These are phyloP conservation scores for Hericium alpestre DNA, from an alignment of 768 basidiomycete species.

Conservation along the genomic window DNA sequence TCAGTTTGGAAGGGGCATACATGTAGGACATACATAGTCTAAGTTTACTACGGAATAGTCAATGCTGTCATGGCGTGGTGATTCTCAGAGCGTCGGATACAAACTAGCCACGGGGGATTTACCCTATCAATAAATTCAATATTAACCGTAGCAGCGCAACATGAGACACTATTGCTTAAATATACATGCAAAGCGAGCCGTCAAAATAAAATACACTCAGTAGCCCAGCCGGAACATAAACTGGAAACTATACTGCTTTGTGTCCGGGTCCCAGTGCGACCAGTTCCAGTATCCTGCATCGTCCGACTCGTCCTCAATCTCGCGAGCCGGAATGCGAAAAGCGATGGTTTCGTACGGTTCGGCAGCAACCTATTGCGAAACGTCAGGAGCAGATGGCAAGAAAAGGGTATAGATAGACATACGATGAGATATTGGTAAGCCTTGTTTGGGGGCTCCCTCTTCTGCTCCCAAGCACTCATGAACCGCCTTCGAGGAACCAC, in stretches of 20 bases:
- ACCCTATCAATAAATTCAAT: no score
- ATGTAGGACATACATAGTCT: neutral
- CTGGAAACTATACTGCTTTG: conserved; percentile 96
- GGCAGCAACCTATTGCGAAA: conserved; percentile 78
- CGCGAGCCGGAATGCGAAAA: conserved; percentile 95
- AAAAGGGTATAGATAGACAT: conserved; percentile 23
- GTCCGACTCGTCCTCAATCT: conserved; percentile 91
- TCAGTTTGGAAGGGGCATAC: no score
- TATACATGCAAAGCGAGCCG: neutral
- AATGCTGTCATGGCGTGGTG: no score
- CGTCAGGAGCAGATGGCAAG: conserved; percentile 7
- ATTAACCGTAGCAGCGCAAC: no score
- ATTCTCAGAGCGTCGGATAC: no score
- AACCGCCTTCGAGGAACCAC: conserved; percentile 81
- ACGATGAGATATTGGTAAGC: conserved; percentile 97
- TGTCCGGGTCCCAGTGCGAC: conserved; percentile 99
- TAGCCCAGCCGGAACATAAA: conserved; percentile 76
- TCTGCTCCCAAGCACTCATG: conserved; percentile 98
- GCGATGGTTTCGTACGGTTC: conserved; percentile 99
- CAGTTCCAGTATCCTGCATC: conserved; percentile 91
- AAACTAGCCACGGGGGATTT: no score
- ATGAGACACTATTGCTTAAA: no score
- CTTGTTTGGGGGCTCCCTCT: conserved; percentile 87
- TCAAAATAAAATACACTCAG: conserved; percentile 14
- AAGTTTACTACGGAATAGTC: no score